These are phyloP conservation scores for Exutisphaerella laricina DNA, from an alignment of 2,329 filamentous ascomycete genomes.

Conservation along the genomic window DNA sequence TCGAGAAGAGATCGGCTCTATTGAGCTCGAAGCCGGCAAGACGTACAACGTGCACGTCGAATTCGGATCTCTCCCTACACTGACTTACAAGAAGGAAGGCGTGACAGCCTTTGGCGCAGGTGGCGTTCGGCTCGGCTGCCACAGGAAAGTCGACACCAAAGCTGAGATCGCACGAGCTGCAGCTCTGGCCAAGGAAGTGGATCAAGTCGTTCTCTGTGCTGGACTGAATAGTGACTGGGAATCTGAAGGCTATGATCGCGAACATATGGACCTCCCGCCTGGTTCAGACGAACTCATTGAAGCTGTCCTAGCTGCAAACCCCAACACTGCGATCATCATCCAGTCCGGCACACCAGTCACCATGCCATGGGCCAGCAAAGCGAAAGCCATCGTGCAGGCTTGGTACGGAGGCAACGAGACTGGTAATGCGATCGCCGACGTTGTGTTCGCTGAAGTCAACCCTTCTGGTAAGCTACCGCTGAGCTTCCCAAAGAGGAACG, in stretches of 20 bases:
- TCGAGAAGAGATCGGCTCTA: slow-evolving; percentile 55
- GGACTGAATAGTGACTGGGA: slow-evolving; percentile 76
- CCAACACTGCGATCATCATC: slow-evolving; percentile 66
- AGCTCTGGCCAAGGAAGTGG: slow-evolving; percentile 60
- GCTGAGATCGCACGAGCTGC: slow-evolving; percentile 63
- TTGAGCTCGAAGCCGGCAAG: slow-evolving; percentile 54
- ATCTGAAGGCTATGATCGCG: slow-evolving; percentile 63
- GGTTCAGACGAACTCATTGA: slow-evolving; percentile 61
- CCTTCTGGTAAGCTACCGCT: slow-evolving; percentile 70
- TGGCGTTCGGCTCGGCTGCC: slow-evolving; percentile 56
- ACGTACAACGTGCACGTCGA: slow-evolving; percentile 56
- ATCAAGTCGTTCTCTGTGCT: slow-evolving; percentile 72
- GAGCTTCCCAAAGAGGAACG: slow-evolving; percentile 54
- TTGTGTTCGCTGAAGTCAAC: slow-evolving; percentile 67
- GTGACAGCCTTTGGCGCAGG: slow-evolving; percentile 63
- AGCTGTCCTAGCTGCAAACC: slow-evolving; percentile 60
- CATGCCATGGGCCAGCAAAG: slow-evolving; percentile 63
- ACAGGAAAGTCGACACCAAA: slow-evolving; percentile 50
- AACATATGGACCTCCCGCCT: slow-evolving; percentile 55
- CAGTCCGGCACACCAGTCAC: slow-evolving; percentile 70
- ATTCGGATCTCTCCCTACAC: slow-evolving; percentile 60
- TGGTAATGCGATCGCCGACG: slow-evolving; percentile 72
- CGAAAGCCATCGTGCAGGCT: slow-evolving; percentile 63
- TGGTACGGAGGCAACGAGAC: slow-evolving; percentile 89
- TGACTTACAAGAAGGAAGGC: slow-evolving; percentile 55